phyloP scores from a whole-genome alignment of 2,329 filamentous ascomycete species.

The Aspergillus ibericus region DNA sequence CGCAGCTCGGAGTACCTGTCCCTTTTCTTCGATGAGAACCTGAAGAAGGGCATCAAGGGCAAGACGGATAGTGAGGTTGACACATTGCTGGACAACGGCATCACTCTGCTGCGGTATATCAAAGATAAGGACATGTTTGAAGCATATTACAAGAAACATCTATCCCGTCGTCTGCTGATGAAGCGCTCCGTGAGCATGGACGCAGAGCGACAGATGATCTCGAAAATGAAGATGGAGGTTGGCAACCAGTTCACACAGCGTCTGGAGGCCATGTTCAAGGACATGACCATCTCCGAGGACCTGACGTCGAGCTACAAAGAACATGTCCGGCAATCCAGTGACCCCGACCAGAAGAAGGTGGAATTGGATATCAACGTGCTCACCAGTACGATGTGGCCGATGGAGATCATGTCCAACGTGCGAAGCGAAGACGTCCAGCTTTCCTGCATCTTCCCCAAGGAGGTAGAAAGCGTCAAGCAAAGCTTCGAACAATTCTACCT shows the following conservation, averaged over 20 bases:
- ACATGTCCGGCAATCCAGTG: constrained; percentile 62
- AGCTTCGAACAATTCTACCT: constrained; percentile 90
- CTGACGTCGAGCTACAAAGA: constrained; percentile 74
- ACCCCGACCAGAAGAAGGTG: constrained; percentile 61
- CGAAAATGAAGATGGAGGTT: constrained; percentile 93
- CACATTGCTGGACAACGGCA: constrained; percentile 80
- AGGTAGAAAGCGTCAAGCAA: constrained; percentile 72
- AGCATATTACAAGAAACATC: constrained; percentile 95
- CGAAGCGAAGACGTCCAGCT: constrained; percentile 50
- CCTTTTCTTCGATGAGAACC: constrained; percentile 92
- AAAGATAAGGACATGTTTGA: constrained; percentile 94
- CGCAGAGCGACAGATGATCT: constrained; percentile 92
- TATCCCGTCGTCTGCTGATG: constrained; percentile 82
- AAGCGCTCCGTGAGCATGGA: constrained; percentile 88
- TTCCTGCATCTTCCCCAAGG: constrained; percentile 69
- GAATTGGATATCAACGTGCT: constrained; percentile 84
- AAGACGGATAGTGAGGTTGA: constrained; percentile 90
- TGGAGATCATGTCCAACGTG: constrained; percentile 73
- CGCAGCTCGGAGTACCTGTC: constrained; percentile 91
- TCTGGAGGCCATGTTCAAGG: constrained; percentile 96
- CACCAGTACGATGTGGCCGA: constrained; percentile 92
- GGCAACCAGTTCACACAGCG: constrained; percentile 92
- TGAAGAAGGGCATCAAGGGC: constrained; percentile 90
- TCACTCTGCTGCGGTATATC: constrained; percentile 81
- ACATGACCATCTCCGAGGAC: constrained; percentile 85